A percentile compares a stretch with the other conserved stretches of the same genome.
These are phyloP conservation scores for Rhytidhysteron rufulum DNA, from an alignment of 2,329 filamentous ascomycete species.

Conservation along the genomic window DNA sequence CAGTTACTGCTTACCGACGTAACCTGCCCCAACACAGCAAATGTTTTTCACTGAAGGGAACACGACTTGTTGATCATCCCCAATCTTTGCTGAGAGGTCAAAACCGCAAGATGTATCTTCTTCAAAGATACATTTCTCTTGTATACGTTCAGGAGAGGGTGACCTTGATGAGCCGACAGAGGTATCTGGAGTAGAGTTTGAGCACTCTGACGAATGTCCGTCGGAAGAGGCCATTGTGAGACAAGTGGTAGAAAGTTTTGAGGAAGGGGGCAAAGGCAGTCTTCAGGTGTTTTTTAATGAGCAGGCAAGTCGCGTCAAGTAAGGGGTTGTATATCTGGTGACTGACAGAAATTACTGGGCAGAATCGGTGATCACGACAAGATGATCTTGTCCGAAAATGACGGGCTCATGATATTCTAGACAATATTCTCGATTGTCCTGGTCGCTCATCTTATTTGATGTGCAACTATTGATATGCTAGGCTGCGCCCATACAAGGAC, in stretches of 20 bases:
- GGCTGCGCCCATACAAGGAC: no score
- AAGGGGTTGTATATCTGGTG: no score
- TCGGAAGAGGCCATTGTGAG: slow-evolving; percentile 1
- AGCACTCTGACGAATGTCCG: neutral
- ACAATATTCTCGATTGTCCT: no score
- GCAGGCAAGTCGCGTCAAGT: no score
- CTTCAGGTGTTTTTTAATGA: no score
- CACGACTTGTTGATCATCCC: neutral
- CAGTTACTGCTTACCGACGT: neutral
- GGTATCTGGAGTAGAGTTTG: slow-evolving; percentile 3
- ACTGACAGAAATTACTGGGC: no score
- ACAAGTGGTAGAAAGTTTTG: neutral
- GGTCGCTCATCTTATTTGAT: no score
- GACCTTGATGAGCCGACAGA: slow-evolving; percentile 1
- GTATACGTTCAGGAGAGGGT: neutral
- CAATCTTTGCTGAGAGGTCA: neutral
- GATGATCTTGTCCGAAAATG: no score
- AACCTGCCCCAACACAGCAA: slow-evolving; percentile 3
- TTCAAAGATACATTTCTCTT: neutral
- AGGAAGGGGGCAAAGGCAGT: no score
- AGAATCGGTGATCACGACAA: no score
- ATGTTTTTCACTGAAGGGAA: slow-evolving; percentile 1
- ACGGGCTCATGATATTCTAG: no score
- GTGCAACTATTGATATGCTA: no score
- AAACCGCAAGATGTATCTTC: neutral